Base-by-base conservation (phyloP, 2,329 filamentous ascomycete species). In the Ascocoryne sarcoides region DNA sequence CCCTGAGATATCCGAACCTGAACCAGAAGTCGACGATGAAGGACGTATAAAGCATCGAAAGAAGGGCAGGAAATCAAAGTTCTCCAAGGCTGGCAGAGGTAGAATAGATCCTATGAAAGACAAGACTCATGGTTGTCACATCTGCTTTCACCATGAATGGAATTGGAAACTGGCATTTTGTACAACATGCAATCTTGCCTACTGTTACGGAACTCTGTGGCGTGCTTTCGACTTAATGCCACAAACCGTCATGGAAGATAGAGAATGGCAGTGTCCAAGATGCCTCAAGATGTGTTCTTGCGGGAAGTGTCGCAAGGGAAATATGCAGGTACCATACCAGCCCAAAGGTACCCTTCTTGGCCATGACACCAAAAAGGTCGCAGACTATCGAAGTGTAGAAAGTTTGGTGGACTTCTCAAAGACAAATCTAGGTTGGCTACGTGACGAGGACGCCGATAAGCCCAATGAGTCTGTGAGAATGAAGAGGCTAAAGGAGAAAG, bases 171-270 rank as follows among this genome's bases (percentile, higher is more conserved):
- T 95, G 47, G 86, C 86, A 2, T 75, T 78, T 37, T 98, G 92
- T 62, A 79, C 78, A 0, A 79, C 68, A 28, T 96, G 92, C 55
- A 69, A 73, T 10, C 70, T 84, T 40, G 77, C 76, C 0, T 98
- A 93, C 59, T 96, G 92, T 60, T 98, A 93, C 57, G 90, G 90
- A n/a, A 83, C 83, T 12, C 70, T 98, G 2, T 96, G 88, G 63
- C 74, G 92, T 40, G 89, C 86, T 1, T 95, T 95, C 56, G 90
- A 96, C 59, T 76, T 88, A 59, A 83, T 87, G 74, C 92, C 92
- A 0, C 78, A 90, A 53, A 70, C 77, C 15, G 76, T 89, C 1
- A 82, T 95, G 73, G 80, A 93, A 57, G 73, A 85, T 48, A 75
- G 80, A 48, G 69, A 79, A 35, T 98, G 92, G 90, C 75, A 82